phyloP scores from a whole-genome alignment of 345 rosid genomes.

The Raphanus sativus region DNA sequence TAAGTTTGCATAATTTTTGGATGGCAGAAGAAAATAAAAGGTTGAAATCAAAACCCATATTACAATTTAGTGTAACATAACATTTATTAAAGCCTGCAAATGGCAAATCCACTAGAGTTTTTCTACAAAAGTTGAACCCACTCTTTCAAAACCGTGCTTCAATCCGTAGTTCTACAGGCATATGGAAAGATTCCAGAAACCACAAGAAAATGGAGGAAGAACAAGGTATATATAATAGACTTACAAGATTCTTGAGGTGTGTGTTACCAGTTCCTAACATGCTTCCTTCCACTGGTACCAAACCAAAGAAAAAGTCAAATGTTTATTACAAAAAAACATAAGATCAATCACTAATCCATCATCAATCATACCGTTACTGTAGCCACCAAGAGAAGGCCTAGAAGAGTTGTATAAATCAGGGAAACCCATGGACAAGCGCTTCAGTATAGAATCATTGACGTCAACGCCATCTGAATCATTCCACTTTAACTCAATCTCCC shows the following conservation, averaged over 20 bases:
- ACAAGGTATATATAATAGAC: slow-evolving; percentile 25
- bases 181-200: neutral
- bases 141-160: neutral
- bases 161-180: neutral
- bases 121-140: neutral
- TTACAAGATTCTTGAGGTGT: slow-evolving; percentile 55
- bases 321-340: neutral
- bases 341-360: neutral
- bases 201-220: neutral
- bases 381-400: slow-evolving; percentile 50
- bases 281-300: slow-evolving; percentile 61
- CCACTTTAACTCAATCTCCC: slow-evolving; percentile 56
- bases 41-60: too few species aligned
- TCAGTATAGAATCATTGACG: slow-evolving; percentile 54
- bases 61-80: neutral
- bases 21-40: too few species aligned
- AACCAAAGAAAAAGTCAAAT: slow-evolving; percentile 21
- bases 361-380: slow-evolving; percentile 46
- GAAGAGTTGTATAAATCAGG: slow-evolving; percentile 41
- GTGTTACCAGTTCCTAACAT: slow-evolving; percentile 47
- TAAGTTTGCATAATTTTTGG: neutral
- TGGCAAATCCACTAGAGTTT: neutral
- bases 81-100: neutral
- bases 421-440: slow-evolving; percentile 55
- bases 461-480: slow-evolving; percentile 43